Evolutionary conservation across 768 basidiomycete species (phyloP).

Genomic region (Kockovaella imperatae): DNA sequence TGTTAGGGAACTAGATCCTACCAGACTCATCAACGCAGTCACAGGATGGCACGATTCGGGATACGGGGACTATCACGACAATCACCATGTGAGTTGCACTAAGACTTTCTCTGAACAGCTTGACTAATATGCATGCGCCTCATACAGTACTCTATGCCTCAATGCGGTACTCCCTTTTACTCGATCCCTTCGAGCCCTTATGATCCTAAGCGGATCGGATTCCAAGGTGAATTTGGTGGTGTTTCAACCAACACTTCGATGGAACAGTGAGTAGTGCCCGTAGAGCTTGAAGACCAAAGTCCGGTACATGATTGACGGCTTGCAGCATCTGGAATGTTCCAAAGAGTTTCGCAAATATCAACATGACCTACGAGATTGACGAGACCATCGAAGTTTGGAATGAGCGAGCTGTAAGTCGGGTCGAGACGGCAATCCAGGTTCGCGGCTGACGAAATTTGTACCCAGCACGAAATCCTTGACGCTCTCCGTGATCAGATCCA

Average conservation of each 20-base stretch:
- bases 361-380: slow-evolving; percentile 21
- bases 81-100: slow-evolving; percentile 15
- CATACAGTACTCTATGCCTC: slow-evolving; percentile 15
- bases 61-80: slow-evolving; percentile 19
- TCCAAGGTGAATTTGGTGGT: slow-evolving; percentile 26
- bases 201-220: slow-evolving; percentile 17
- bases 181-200: slow-evolving; percentile 8
- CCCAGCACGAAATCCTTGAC: slow-evolving; percentile 4
- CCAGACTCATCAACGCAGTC: slow-evolving; percentile 10
- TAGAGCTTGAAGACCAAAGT: background rate
- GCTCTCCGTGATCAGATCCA: slow-evolving; percentile 6
- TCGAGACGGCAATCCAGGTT: background rate
- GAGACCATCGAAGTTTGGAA: slow-evolving; percentile 13
- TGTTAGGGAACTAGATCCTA: slow-evolving; percentile 15
- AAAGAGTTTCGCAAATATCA: slow-evolving; percentile 13
- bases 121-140: background rate
- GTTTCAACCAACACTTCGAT: slow-evolving; percentile 16
- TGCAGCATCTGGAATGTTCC: slow-evolving; percentile 20
- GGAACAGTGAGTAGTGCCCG: slow-evolving; percentile 15
- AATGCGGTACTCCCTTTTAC: slow-evolving; percentile 8
- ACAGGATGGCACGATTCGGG: slow-evolving; percentile 20
- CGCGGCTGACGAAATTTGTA: background rate
- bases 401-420: slow-evolving; percentile 7
- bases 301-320: background rate
- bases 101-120: background rate